These are phyloP conservation scores for Daldinia vernicosa DNA, from an alignment of 495 filamentous ascomycete species.

Conservation along the genomic window DNA sequence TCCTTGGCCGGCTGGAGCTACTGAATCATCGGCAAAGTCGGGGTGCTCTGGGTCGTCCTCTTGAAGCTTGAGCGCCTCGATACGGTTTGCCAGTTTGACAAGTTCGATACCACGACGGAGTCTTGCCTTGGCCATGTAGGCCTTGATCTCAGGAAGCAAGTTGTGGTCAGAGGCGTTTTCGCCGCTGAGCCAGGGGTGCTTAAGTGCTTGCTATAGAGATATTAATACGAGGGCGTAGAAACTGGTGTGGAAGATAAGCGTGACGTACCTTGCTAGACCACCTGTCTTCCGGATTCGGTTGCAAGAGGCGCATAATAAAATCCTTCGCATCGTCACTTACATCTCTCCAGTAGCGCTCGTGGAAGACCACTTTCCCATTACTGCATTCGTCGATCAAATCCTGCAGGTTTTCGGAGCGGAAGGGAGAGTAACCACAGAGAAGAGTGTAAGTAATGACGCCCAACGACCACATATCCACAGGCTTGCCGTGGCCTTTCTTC, in stretches of 20 bases:
- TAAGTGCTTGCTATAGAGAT: constrained; percentile 70
- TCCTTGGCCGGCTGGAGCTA: constrained; percentile 61
- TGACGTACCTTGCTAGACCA: constrained; percentile 75
- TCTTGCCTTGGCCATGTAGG: constrained; percentile 89
- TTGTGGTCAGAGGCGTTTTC: constrained; percentile 92
- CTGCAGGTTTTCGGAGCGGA: constrained; percentile 90
- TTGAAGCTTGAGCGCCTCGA: constrained; percentile 95
- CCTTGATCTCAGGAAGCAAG: constrained; percentile 94
- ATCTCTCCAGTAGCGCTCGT: constrained; percentile 98
- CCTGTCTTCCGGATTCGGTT: constrained; percentile 79
- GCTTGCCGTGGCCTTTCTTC: constrained; percentile 95
- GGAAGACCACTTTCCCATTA: constrained; percentile 89
- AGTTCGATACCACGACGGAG: constrained; percentile 95
- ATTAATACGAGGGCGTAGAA: constrained; percentile 20
- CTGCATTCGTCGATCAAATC: constrained; percentile 97
- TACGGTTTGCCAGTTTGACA: constrained; percentile 95
- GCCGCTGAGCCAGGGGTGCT: constrained; percentile 90
- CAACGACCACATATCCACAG: constrained; percentile 99
- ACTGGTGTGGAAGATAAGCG: not conserved
- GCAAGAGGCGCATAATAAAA: constrained; percentile 86
- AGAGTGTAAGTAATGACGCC: constrained; percentile 99
- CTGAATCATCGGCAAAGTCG: constrained; percentile 68
- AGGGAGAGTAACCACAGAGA: constrained; percentile 98
- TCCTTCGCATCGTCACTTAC: constrained; percentile 95
- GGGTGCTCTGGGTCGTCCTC: constrained; percentile 81